Evolutionary conservation across 2,329 filamentous ascomycete genomes (phyloP), one percentile per base, ranked within the genome.

Genomic region (Aurifilum marmelostoma): DNA sequence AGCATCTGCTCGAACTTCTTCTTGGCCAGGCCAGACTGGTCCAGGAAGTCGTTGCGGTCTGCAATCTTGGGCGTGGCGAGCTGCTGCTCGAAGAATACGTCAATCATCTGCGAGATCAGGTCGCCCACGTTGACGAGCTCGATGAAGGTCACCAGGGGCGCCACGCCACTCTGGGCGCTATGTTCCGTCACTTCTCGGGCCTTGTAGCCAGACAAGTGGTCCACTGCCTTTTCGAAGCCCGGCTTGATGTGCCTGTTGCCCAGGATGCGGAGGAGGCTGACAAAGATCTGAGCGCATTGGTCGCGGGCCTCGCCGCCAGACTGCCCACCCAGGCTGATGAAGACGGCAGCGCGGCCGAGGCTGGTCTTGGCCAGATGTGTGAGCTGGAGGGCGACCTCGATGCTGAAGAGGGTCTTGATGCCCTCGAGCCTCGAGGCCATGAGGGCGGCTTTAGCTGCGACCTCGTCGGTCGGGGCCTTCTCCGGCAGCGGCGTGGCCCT

Each of bases 1-100:
- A 99, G 89, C 92, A 97, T 97, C 77, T 97, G 94, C 83, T 99
- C 96, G 75, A 98, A 99, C 73, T 93, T 94, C 83, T 97, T 98
- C 87, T 99, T 99, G 73, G 96, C 94, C 74, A 97, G 91, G 41
- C 92, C 92, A 0, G 94, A 93, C 27, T 94, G 92, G 76, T 97
- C 93, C 62, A 99, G 84, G 76, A 99, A 99, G 80, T 99, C 96
- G 77, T 97, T 97, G 58, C 92, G 90, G 77, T 98, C 95, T 1
- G 92, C 92, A 66, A 99, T 89, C 75, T 92, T 92, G 18, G 92
- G 88, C 0, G 89, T 87, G 7, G 94, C 89, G 37, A 99, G 87
- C 81, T 99, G 96, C 80, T 98, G 96, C 77, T 97, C 92, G 80
- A 97, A 99, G 78, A 99, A 99, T 43, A 99, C 94, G 77, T 99